Conservation (phyloP, 2,329 filamentous ascomycete species). For the Xylariaceae sp. region DNA sequence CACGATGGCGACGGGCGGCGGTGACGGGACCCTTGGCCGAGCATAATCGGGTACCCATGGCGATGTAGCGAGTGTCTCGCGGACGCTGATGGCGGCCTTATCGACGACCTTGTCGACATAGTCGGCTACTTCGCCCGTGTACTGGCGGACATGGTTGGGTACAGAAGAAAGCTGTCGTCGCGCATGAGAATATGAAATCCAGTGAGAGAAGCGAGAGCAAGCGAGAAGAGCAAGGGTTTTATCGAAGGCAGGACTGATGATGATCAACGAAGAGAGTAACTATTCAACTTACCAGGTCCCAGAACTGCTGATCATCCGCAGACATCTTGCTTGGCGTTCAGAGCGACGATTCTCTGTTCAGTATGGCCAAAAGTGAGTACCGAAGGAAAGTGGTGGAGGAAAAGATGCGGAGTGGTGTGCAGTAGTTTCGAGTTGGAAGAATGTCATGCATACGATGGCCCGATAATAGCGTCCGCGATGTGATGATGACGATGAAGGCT, state of each 20-base stretch:
- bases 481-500: not conserved
- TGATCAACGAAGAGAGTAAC: not conserved
- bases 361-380: not conserved
- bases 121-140: conserved; percentile 68
- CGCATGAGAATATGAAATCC: not conserved
- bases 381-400: not conserved
- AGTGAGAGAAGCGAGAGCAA: not conserved
- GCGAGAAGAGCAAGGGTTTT: too few relatives aligned
- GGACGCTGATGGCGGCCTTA: conserved; percentile 62
- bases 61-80: conserved; percentile 61
- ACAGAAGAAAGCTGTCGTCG: conserved; percentile 45
- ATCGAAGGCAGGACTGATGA: not conserved
- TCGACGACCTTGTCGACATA: conserved; percentile 80
- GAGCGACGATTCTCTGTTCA: not conserved
- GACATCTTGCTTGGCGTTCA: conserved; percentile 54
- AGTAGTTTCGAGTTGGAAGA: not conserved
- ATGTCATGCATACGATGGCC: not conserved
- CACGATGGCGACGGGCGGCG: conserved; percentile 33
- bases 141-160: conserved; percentile 60
- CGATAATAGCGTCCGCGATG: not conserved
- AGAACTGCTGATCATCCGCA: conserved; percentile 70
- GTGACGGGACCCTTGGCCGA: conserved; percentile 51
- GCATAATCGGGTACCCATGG: conserved; percentile 69
- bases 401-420: not conserved
- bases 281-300: conserved; percentile 60